Conservation (phyloP, 1,284 basidiomycete genomes). For the Mycena citricolor region DNA sequence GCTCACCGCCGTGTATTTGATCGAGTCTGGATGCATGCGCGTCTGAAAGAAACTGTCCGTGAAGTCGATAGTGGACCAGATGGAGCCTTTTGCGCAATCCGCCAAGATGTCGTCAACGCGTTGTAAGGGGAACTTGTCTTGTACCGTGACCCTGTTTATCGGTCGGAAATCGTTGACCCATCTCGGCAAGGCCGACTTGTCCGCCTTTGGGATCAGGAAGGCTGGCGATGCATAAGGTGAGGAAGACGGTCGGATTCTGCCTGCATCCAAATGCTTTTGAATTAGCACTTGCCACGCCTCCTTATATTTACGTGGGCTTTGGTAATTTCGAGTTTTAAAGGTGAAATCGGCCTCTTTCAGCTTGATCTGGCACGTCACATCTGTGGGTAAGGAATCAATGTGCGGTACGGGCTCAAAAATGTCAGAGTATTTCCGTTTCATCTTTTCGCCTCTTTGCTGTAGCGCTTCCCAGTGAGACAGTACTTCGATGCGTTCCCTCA, state of each 20-base stretch:
- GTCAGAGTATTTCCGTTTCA: slow-evolving; percentile 14
- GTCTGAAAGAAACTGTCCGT: slow-evolving; percentile 44
- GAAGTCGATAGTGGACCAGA: too few relatives aligned
- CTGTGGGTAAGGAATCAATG: slow-evolving; percentile 11
- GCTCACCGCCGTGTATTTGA: slow-evolving; percentile 36
- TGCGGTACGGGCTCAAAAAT: slow-evolving; percentile 21
- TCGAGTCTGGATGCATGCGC: slow-evolving; percentile 34
- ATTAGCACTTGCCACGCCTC: slow-evolving; percentile 29
- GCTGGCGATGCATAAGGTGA: slow-evolving; percentile 32
- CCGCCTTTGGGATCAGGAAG: slow-evolving; percentile 39
- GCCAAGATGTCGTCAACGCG: slow-evolving; percentile 35
- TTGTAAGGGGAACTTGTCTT: slow-evolving; percentile 36
- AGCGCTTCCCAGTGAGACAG: slow-evolving; percentile 13
- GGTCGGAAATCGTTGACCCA: slow-evolving; percentile 41
- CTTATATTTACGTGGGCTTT: slow-evolving; percentile 26
- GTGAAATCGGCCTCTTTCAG: slow-evolving; percentile 11
- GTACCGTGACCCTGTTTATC: slow-evolving; percentile 36
- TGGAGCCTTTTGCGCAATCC: slow-evolving; percentile 32
- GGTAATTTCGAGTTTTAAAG: slow-evolving; percentile 17
- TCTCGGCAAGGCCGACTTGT: slow-evolving; percentile 31
- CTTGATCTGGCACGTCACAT: slow-evolving; percentile 13
- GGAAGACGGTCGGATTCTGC: slow-evolving; percentile 31
- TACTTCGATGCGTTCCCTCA: slow-evolving; percentile 9
- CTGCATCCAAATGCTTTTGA: slow-evolving; percentile 29
- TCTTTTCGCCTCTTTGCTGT: not conserved